Percentiles rank a stretch among this genome's conserved stretches.
Evolutionary conservation across 345 rosid genomes (phyloP).

Genomic region (Aegle marmelos): DNA sequence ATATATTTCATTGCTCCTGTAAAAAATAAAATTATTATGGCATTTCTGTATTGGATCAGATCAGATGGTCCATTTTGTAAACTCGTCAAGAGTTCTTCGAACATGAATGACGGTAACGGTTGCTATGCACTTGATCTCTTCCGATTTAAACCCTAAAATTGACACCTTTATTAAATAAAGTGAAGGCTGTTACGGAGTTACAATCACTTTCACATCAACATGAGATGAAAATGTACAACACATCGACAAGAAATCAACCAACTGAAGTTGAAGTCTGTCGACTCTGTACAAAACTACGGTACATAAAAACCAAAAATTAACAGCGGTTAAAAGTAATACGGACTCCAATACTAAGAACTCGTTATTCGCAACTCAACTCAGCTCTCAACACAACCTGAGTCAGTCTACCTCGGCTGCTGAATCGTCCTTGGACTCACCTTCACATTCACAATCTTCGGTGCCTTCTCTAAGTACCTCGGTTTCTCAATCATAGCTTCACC

Average conservation of each 20-base stretch:
- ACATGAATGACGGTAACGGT: neutral
- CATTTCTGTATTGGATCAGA: neutral
- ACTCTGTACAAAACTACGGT: neutral
- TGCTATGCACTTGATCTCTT: neutral
- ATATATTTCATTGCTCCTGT: neutral
- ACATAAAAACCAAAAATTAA: neutral
- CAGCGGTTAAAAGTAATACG: neutral
- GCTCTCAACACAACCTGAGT: neutral
- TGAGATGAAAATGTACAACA: neutral
- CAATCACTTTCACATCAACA: neutral
- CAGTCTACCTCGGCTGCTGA: conserved; percentile 56
- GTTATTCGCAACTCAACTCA: neutral
- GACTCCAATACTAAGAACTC: neutral
- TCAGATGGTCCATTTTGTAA: neutral
- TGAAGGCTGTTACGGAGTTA: neutral
- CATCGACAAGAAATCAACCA: neutral
- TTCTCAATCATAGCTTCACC: conserved; percentile 23
- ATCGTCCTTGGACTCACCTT: conserved; percentile 60
- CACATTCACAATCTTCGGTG: conserved; percentile 47
- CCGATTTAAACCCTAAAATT: neutral
- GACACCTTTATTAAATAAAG: neutral
- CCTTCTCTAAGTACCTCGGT: conserved; percentile 42
- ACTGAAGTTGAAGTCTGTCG: neutral
- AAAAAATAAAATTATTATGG: neutral
- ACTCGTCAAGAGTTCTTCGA: neutral